Conservation (phyloP, 106 monocot genomes). For the Dioscorea zingiberensis region DNA sequence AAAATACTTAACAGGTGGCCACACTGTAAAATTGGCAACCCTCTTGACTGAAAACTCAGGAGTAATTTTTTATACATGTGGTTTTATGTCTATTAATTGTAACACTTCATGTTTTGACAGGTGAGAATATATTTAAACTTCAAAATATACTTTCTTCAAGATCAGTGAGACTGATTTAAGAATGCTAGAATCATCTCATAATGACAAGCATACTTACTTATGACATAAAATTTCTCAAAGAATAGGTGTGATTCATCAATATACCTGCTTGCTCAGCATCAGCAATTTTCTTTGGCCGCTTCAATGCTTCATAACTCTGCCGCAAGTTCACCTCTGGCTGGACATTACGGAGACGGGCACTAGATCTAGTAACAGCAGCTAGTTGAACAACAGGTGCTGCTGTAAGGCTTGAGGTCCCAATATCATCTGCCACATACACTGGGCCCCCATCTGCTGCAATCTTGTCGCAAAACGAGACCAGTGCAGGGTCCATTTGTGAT, state of each 20-base stretch:
- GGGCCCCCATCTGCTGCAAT: conserved; percentile 85
- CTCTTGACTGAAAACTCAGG: no score
- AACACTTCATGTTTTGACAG: not conserved
- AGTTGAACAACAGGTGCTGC: conserved; percentile 70
- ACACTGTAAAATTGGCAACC: no score
- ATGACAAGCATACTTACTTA: not conserved
- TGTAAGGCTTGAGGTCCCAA: conserved; percentile 27
- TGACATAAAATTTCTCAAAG: no score
- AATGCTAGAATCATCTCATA: not conserved
- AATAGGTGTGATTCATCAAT: not conserved
- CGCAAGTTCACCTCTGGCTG: conserved; percentile 81
- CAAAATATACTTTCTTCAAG: not conserved
- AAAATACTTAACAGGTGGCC: no score
- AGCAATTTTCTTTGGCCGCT: conserved; percentile 56
- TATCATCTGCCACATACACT: conserved; percentile 42
- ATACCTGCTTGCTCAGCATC: conserved; percentile 81
- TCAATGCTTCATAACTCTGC: conserved; percentile 83
- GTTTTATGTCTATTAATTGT: no score
- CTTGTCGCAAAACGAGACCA: conserved; percentile 89
- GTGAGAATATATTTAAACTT: not conserved
- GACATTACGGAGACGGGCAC: conserved; percentile 80
- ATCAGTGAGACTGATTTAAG: not conserved
- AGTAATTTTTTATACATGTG: no score
- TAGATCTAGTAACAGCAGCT: conserved; percentile 65
- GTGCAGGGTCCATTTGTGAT: conserved; percentile 93